Conservation (phyloP, 108 stramenopile genomes). For the Stephanodiscus minutulus region DNA sequence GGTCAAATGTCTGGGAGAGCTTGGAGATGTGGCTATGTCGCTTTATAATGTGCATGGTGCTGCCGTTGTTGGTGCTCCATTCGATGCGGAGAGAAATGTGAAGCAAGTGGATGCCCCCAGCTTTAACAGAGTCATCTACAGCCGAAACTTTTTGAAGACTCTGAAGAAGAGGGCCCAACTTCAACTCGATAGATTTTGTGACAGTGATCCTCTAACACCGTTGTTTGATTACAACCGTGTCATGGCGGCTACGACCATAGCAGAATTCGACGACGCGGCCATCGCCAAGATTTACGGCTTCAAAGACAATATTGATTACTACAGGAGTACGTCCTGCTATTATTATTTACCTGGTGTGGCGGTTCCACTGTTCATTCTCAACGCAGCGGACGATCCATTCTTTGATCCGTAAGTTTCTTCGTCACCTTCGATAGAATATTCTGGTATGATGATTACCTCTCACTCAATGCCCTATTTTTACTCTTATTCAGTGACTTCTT, state of each 20-base stretch:
- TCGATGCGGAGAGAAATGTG: constrained; percentile 59
- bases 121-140: constrained; percentile 66
- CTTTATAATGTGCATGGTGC: constrained; percentile 76
- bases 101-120: constrained; percentile 59
- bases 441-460: neutral
- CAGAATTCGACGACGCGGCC: constrained; percentile 76
- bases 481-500: constrained; percentile 37
- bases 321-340: constrained; percentile 60
- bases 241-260: constrained; percentile 58
- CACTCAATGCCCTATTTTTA: neutral
- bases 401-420: constrained; percentile 50
- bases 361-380: constrained; percentile 72
- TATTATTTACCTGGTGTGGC: constrained; percentile 56
- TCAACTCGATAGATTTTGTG: constrained; percentile 48
- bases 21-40: constrained; percentile 53
- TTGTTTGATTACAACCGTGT: constrained; percentile 55
- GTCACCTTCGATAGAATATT: neutral
- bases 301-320: constrained; percentile 73
- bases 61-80: constrained; percentile 83
- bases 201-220: constrained; percentile 38
- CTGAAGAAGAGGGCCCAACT: constrained; percentile 52
- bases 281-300: constrained; percentile 78
- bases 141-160: constrained; percentile 53
- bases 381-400: constrained; percentile 84
- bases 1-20: constrained; percentile 76